These are phyloP conservation scores for Cordyceps cicadae DNA, from an alignment of 2,329 filamentous ascomycete genomes.

Conservation along the genomic window DNA sequence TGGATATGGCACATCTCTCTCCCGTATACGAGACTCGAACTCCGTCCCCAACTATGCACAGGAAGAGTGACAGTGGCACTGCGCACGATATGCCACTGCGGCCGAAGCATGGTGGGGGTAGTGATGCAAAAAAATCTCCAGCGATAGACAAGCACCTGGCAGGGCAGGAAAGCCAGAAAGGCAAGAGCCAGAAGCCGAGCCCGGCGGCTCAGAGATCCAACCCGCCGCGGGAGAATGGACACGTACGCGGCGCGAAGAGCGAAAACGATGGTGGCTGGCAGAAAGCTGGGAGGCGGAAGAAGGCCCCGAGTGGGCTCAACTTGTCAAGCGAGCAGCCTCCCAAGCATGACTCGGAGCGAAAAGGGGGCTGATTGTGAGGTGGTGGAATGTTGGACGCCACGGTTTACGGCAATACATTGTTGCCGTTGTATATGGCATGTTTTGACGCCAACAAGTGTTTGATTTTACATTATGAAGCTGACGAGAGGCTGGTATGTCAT, in stretches of 20 bases:
- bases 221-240: conserved; percentile 39
- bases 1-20: conserved; percentile 50
- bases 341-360: conserved; percentile 52
- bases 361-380: conserved; percentile 44
- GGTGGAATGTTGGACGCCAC: neutral
- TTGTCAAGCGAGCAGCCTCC: conserved; percentile 41
- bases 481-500: conserved; percentile 1
- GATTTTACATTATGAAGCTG: conserved; percentile 1
- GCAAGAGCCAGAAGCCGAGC: conserved; percentile 28
- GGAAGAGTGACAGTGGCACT: conserved; percentile 40
- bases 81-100: neutral
- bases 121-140: conserved; percentile 19
- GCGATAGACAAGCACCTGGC: conserved; percentile 16
- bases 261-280: conserved; percentile 51
- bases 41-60: conserved; percentile 55
- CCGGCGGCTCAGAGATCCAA: conserved; percentile 16
- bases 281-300: conserved; percentile 43
- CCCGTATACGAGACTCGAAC: conserved; percentile 68
- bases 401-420: neutral
- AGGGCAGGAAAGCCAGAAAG: conserved; percentile 10
- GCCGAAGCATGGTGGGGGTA: neutral
- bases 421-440: neutral
- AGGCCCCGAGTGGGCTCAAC: conserved; percentile 29
- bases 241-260: conserved; percentile 45
- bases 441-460: neutral